phyloP scores from a whole-genome alignment of 2,329 filamentous ascomycete genomes.

The Hypocrella siamensis region DNA sequence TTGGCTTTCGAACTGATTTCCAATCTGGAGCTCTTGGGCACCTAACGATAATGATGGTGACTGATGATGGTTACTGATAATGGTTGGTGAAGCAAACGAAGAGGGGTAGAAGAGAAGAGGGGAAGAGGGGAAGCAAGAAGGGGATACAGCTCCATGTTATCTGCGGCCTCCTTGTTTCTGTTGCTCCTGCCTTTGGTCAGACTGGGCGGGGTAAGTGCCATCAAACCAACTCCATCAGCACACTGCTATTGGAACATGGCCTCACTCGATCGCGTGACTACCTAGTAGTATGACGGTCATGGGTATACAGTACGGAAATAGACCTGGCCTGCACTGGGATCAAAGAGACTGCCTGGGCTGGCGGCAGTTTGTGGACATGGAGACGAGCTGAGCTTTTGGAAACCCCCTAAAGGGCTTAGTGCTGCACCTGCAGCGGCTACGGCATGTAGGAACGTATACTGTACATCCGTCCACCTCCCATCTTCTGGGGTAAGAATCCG shows the following conservation, averaged over 20 bases:
- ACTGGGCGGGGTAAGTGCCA: conserved; percentile 26
- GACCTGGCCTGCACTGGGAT: background rate
- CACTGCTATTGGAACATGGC: conserved; percentile 3
- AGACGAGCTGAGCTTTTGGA: background rate
- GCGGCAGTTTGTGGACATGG: too few species aligned
- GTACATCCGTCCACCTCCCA: conserved; percentile 2
- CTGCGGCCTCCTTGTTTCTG: conserved; percentile 6
- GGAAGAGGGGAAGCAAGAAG: conserved; percentile 9
- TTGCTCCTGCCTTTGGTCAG: conserved; percentile 21
- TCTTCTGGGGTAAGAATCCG: conserved; percentile 10
- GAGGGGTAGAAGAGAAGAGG: conserved; percentile 7
- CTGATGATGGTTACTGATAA: conserved; percentile 8
- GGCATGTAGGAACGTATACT: background rate
- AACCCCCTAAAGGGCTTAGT: background rate
- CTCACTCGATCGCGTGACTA: conserved; percentile 8
- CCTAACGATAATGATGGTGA: too few species aligned
- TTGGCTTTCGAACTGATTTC: conserved; percentile 8
- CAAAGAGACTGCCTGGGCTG: background rate
- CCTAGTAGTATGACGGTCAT: background rate
- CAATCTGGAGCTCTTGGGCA: too few species aligned
- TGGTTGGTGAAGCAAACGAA: conserved; percentile 10
- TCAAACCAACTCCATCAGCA: conserved; percentile 3
- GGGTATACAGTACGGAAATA: background rate
- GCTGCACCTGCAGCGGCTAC: background rate
- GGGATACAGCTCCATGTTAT: conserved; percentile 17